Evolutionary conservation across 2,329 filamentous ascomycete genomes (phyloP), one percentile per base, ranked within the genome.

Genomic region (Aspergillus candidus): DNA sequence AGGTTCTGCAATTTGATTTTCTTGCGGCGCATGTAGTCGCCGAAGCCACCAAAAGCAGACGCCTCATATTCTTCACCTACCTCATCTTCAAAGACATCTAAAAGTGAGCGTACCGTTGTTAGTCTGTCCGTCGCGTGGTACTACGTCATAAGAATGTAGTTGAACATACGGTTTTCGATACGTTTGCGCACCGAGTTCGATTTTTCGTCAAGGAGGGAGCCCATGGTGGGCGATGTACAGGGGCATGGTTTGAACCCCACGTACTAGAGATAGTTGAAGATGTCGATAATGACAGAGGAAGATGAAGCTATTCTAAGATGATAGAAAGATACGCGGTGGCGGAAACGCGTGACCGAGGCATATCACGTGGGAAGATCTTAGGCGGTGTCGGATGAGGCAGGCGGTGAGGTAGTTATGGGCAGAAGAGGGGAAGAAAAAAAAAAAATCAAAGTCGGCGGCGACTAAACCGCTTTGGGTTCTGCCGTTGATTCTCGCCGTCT

Each of bases 1-100:
- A 93, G 78, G 59, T 98, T 98, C 66, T 97, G 93, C 3, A 98
- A 77, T 63, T 98, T 98, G 66, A 95, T 82, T 74, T 94, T 96
- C 73, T 98, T 98, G 44, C 90, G 83, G 39, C 90, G 79, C 63
- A 96, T 94, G 66, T 97, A 98, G 60, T 97, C 91, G 17, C 75
- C 70, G 58, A 97, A 94, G 7, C 90, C 91, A 18, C 88, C 88
- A 66, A 97, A 98, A 41, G 79, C 80, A 50, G 89, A 96, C 2
- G 76, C 80, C 46, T 84, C 82, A 65, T 98, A 98, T 65, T 98
- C 94, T 46, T 97, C 91, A 45, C 93, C 91, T 17, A 78, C 78
- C 62, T 96, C 89, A 50, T 86, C 77, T 2, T 83, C 74, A 63
- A 96, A 97, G 2, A 75, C 78, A 67, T 95, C 71, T 73, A 54